Base-by-base conservation (phyloP, 1,284 basidiomycete genomes). In the Ustilago esculenta region DNA sequence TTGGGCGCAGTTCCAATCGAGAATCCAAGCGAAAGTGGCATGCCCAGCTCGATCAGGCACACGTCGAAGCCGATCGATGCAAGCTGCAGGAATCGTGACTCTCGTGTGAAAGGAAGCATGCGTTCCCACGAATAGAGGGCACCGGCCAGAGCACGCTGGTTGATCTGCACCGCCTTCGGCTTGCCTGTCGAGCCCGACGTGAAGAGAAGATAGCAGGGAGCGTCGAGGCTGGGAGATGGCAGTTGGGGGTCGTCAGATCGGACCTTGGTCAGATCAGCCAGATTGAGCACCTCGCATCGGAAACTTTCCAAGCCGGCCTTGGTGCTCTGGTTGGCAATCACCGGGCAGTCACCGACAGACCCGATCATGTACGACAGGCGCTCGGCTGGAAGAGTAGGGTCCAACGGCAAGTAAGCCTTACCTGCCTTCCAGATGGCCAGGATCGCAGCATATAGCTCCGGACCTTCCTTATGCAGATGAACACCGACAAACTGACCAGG, bases 21-120 rank as follows among this genome's bases (percentile, higher is more conserved):
- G 35, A 73, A 78, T 18, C 80, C 80, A 3, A 76, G 65, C 17
- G 74, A 69, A 3, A 80, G 58, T 2, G 79, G 75, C 67, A 81
- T 69, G 55, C 76, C 79, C n/a, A 81, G 45, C 58, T 81, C 80
- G 39, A 81, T 77, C n/a, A 81, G 48, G 10, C 68, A 80, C 4
- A 81, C 77, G 39, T 80, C 78, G 47, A 80, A 81, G 7, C 76
- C 77, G 14, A 76, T 73, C 29, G 79, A 80, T 10, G 79, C 76
- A 14, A 80, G 68, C 56, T 81, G 79, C 35, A 81, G 49, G 55
- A 80, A 58, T 4, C 80, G 67, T 29, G 76, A 76, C 35, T 53
- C 23, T 7, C n/a, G 43, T 5, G 56, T 45, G 39, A 65, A 64
- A 0, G 80, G 78, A 5, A 81, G 66, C 36, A 80, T 77, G 2